These are phyloP conservation scores for Solanum chacoense DNA, from an alignment of 305 asterid species.

Conservation along the genomic window DNA sequence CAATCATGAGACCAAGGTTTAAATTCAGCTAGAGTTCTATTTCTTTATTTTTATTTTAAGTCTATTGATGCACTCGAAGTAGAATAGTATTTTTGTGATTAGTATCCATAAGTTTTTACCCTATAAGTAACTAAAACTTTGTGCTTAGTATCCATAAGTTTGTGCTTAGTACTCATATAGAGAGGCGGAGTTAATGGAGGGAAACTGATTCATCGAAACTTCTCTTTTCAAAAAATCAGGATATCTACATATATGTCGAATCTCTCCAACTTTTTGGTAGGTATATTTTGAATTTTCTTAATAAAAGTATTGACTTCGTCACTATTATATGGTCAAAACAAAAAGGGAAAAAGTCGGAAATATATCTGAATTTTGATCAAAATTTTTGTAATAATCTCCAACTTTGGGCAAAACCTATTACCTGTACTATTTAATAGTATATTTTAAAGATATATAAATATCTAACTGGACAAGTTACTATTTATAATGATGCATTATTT, in stretches of 20 bases:
- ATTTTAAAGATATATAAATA: too few species aligned
- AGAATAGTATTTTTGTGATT: not conserved
- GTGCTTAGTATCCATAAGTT: not conserved
- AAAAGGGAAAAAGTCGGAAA: too few species aligned
- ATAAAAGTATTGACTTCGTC: not conserved
- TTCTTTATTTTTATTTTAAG: too few species aligned
- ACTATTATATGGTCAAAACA: not conserved
- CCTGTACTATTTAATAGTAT: too few species aligned
- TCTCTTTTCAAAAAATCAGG: not conserved
- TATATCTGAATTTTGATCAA: too few species aligned
- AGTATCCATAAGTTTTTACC: too few species aligned
- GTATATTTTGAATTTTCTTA: not conserved
- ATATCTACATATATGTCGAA: not conserved
- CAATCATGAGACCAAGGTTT: not conserved
- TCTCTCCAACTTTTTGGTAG: not conserved
- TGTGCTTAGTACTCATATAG: not conserved
- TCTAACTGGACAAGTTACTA: too few species aligned
- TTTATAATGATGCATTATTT: too few species aligned
- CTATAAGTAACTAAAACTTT: too few species aligned
- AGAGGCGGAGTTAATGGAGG: not conserved
- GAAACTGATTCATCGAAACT: not conserved
- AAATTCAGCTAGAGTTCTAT: not conserved
- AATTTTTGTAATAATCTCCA: too few species aligned
- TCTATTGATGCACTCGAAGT: not conserved
- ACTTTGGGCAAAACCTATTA: too few species aligned